These are phyloP conservation scores for Boletales sp. DNA, from an alignment of 768 basidiomycete genomes.

Conservation along the genomic window DNA sequence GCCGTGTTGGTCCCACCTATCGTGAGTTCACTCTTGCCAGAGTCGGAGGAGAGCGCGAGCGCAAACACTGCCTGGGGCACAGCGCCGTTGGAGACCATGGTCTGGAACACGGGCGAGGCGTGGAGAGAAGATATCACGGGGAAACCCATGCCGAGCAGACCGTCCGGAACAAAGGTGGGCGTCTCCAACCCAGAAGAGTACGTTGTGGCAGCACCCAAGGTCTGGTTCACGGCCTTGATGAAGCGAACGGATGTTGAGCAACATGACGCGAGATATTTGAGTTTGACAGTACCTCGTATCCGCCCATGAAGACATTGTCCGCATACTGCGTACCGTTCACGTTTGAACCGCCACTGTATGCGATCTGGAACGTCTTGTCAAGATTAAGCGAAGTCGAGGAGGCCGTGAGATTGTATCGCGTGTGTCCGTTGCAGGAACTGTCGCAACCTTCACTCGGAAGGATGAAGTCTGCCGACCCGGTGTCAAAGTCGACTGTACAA, in stretches of 20 bases:
- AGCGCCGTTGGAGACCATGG: slow-evolving; percentile 36
- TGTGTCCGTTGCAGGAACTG: slow-evolving; percentile 30
- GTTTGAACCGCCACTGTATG: slow-evolving; percentile 37
- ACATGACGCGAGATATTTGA: slow-evolving; percentile 6
- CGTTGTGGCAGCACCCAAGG: slow-evolving; percentile 40
- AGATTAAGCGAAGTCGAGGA: slow-evolving; percentile 32
- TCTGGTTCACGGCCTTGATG: slow-evolving; percentile 36
- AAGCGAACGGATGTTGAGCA: background rate
- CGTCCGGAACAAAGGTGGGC: slow-evolving; percentile 33
- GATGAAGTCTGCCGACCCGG: slow-evolving; percentile 50
- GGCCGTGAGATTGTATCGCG: slow-evolving; percentile 23
- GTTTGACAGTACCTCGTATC: slow-evolving; percentile 28
- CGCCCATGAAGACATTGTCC: slow-evolving; percentile 42
- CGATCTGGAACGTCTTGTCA: slow-evolving; percentile 26
- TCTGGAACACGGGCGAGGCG: slow-evolving; percentile 41
- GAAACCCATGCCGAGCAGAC: slow-evolving; percentile 44
- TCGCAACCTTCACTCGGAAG: slow-evolving; percentile 31
- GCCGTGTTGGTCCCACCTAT: slow-evolving; percentile 50
- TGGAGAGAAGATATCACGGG: slow-evolving; percentile 33
- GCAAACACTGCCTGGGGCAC: slow-evolving; percentile 40
- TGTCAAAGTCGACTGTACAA: slow-evolving; percentile 50
- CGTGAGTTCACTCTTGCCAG: slow-evolving; percentile 46
- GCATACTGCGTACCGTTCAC: slow-evolving; percentile 38
- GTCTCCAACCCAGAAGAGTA: slow-evolving; percentile 33
- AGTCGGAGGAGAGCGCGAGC: slow-evolving; percentile 42